Evolutionary conservation across 2,329 filamentous ascomycete species (phyloP), one percentile per base, ranked within the genome.

Genomic region (Microsporum ferrugineum): DNA sequence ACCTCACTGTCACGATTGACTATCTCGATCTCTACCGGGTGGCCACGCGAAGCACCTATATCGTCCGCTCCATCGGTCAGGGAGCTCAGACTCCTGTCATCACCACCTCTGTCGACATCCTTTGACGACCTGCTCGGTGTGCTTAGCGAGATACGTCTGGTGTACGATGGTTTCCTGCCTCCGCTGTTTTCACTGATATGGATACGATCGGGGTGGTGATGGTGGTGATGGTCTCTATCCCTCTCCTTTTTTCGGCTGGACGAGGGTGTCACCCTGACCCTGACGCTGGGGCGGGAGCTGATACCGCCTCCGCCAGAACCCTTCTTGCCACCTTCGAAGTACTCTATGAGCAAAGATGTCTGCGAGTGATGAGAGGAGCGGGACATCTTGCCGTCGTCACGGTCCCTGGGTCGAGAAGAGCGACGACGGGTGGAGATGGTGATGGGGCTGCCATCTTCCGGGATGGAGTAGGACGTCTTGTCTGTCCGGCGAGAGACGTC

Each of bases 321-420:
- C 61, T 82, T 77, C 73, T 89, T 91, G 65, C 86, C 84, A 66
- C 85, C 88, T 76, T 96, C 91, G 70, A 95, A 96, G 75, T 95
- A 96, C 76, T 96, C 91, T 69, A 96, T 96, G 68, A 96, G 80
- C 66, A 96, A 80, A 61, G 89, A 95, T 41, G 91, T 95, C 77
- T 95, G 91, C 53, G 89, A 95, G 68, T 83, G 75, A 51, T 82
- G 74, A 70, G 75, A 71, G 70, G 56, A 36, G 72, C 74, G 80
- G 75, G 79, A 79, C 62, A 82, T 76, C 64, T 76, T 80, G 63
- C 72, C 70, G 43, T 72, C 74, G 64, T 80, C 60, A 76, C 67
- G 79, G 82, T 81, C 84, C 72, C 84, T 86, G 68, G 84, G 82
- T 74, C 71, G 64, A 73, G 66, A 68, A 29, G 66, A 65, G 56